phyloP scores from a whole-genome alignment of 805 yeast species.

The Komagataella ulmi region DNA sequence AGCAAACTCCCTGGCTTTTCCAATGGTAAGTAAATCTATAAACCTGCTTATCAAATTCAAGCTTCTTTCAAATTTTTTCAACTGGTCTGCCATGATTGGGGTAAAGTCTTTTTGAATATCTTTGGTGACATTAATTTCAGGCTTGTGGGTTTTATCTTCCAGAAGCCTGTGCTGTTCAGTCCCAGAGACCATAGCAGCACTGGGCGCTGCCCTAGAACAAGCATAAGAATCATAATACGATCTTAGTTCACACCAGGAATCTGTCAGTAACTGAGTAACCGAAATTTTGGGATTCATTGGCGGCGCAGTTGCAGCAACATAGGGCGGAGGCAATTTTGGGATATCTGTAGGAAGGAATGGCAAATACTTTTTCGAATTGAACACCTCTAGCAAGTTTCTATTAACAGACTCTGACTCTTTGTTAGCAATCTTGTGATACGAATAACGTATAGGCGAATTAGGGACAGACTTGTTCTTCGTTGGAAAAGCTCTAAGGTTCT shows the following conservation, averaged over 20 bases:
- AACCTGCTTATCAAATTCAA: slow-evolving; percentile 4
- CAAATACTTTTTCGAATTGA: neutral
- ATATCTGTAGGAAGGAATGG: neutral
- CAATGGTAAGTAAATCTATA: slow-evolving; percentile 21
- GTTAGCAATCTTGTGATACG: neutral
- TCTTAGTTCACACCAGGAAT: slow-evolving; percentile 59
- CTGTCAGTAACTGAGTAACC: slow-evolving; percentile 46
- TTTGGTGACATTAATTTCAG: slow-evolving; percentile 6
- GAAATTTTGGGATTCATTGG: slow-evolving; percentile 25
- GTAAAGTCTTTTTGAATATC: neutral
- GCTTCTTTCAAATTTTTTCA: slow-evolving; percentile 2
- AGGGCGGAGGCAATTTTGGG: neutral
- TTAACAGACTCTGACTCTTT: neutral
- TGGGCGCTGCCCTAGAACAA: slow-evolving; percentile 17
- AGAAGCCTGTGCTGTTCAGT: slow-evolving; percentile 28
- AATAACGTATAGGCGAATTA: neutral
- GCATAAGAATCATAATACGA: slow-evolving; percentile 39
- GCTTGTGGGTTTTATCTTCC: slow-evolving; percentile 33
- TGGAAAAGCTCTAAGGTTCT: neutral
- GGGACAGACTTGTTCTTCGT: neutral
- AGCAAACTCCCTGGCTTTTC: slow-evolving; percentile 49
- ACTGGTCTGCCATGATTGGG: slow-evolving; percentile 4
- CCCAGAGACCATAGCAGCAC: slow-evolving; percentile 33
- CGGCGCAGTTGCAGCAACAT: neutral
- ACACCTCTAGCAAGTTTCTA: neutral